Conservation (phyloP, 345 rosid genomes). For the Pugionium cornutum region DNA sequence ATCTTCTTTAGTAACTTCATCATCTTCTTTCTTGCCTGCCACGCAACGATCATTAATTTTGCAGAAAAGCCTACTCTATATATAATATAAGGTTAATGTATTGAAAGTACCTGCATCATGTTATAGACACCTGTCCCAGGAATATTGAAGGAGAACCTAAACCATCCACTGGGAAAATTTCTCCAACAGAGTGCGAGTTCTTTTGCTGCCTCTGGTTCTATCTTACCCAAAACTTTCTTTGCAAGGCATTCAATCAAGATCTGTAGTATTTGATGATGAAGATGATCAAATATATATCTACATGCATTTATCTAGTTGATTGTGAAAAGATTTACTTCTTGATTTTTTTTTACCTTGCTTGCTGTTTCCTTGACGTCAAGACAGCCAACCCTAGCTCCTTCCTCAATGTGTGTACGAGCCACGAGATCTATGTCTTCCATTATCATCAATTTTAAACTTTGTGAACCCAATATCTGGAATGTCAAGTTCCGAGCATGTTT, state of each 20-base stretch:
- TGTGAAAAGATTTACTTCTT: too few relatives aligned
- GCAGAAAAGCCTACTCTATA: too few relatives aligned
- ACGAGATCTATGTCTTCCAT: neutral
- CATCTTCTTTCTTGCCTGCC: conserved; percentile 24
- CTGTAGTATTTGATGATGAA: conserved; percentile 4
- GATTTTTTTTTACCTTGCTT: conserved; percentile 13
- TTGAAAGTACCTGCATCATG: neutral
- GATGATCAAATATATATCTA: too few relatives aligned
- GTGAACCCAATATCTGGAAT: neutral
- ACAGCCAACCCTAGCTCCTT: neutral
- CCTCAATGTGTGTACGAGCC: conserved; percentile 10
- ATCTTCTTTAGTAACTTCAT: conserved; percentile 12
- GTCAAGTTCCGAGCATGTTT: conserved; percentile 10
- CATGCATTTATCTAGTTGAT: too few relatives aligned
- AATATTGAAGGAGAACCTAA: neutral
- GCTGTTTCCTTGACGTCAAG: conserved; percentile 26
- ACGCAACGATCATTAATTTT: neutral
- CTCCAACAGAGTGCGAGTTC: conserved; percentile 29
- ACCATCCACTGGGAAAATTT: conserved; percentile 22
- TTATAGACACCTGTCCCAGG: conserved; percentile 20
- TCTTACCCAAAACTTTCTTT: conserved; percentile 24
- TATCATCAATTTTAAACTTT: conserved; percentile 7
- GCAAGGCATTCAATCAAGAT: conserved; percentile 18
- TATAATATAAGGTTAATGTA: too few relatives aligned
- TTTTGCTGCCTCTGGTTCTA: conserved; percentile 24